Evolutionary conservation across 768 basidiomycete genomes (phyloP).

Genomic region (Termitomyces sp.): DNA sequence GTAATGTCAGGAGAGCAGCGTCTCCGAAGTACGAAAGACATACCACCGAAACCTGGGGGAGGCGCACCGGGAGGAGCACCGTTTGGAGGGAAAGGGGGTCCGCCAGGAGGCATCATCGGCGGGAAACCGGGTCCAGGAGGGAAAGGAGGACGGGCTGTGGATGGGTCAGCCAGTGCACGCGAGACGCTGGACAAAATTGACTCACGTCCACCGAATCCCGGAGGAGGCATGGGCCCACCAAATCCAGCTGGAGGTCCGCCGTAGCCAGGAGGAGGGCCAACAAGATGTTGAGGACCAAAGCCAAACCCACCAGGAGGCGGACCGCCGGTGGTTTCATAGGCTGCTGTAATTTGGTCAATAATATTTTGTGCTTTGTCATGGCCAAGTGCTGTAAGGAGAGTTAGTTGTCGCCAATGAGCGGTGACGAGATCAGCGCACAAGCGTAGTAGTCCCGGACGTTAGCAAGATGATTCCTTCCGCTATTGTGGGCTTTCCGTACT

Average conservation of each 20-base stretch:
- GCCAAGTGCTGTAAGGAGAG: slow-evolving; percentile 53
- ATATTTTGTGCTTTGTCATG: slow-evolving; percentile 98
- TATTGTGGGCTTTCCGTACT: slow-evolving; percentile 99
- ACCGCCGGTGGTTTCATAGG: slow-evolving; percentile 82
- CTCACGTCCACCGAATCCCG: slow-evolving; percentile 50
- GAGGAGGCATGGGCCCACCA: slow-evolving; percentile 34
- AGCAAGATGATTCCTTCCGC: slow-evolving; percentile 91
- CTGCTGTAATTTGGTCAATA: slow-evolving; percentile 96
- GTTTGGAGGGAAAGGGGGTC: slow-evolving; percentile 70
- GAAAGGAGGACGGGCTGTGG: slow-evolving; percentile 60
- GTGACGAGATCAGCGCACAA: slow-evolving; percentile 40
- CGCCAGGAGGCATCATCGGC: slow-evolving; percentile 46
- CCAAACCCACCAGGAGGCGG: slow-evolving; percentile 87
- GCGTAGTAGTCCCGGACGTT: slow-evolving; percentile 98
- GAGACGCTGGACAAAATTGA: slow-evolving; percentile 8
- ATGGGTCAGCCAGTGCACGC: slow-evolving; percentile 5
- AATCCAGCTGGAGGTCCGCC: slow-evolving; percentile 47
- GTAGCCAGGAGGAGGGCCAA: slow-evolving; percentile 45
- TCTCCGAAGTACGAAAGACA: slow-evolving; percentile 10
- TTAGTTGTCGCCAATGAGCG: not conserved
- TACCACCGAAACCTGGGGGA: slow-evolving; percentile 44
- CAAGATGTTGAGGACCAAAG: slow-evolving; percentile 77
- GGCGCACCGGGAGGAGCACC: slow-evolving; percentile 39
- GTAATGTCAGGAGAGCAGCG: not conserved
- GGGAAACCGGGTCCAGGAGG: slow-evolving; percentile 60